Conservation (phyloP, 2,329 filamentous ascomycete species). For the Cercospora sesami region DNA sequence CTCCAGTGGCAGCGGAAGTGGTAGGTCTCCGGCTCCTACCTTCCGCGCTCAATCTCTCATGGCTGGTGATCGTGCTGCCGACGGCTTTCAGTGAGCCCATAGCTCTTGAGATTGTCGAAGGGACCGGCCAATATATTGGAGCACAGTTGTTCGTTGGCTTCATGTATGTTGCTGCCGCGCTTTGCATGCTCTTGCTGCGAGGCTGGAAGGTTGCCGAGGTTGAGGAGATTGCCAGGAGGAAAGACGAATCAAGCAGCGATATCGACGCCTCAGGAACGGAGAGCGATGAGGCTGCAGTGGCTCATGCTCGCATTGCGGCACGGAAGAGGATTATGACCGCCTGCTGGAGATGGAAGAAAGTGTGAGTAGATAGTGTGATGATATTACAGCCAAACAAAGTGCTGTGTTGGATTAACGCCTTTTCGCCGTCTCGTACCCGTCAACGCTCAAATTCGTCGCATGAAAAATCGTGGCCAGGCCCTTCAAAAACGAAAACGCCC, state of each 20-base stretch:
- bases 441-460: background rate
- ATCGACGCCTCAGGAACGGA: slow-evolving; percentile 31
- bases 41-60: slow-evolving; percentile 68
- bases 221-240: slow-evolving; percentile 43
- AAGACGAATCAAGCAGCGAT: slow-evolving; percentile 31
- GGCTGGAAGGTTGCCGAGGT: slow-evolving; percentile 62
- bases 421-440: background rate
- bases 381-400: background rate
- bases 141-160: slow-evolving; percentile 62
- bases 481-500: background rate
- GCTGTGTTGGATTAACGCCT: background rate
- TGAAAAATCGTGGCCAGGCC: background rate
- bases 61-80: slow-evolving; percentile 70
- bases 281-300: slow-evolving; percentile 28
- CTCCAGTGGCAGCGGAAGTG: slow-evolving; percentile 70
- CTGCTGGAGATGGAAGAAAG: slow-evolving; percentile 38
- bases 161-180: slow-evolving; percentile 61
- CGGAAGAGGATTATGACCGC: slow-evolving; percentile 32
- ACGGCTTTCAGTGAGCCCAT: slow-evolving; percentile 64
- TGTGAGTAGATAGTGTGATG: slow-evolving; percentile 23
- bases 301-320: slow-evolving; percentile 29
- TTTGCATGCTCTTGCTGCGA: slow-evolving; percentile 56
- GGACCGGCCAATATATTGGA: slow-evolving; percentile 55
- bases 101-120: slow-evolving; percentile 54
- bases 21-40: slow-evolving; percentile 69